These are phyloP conservation scores for Vaccinium vitisidaea DNA, from an alignment of 148 eudicot genomes.

Conservation along the genomic window DNA sequence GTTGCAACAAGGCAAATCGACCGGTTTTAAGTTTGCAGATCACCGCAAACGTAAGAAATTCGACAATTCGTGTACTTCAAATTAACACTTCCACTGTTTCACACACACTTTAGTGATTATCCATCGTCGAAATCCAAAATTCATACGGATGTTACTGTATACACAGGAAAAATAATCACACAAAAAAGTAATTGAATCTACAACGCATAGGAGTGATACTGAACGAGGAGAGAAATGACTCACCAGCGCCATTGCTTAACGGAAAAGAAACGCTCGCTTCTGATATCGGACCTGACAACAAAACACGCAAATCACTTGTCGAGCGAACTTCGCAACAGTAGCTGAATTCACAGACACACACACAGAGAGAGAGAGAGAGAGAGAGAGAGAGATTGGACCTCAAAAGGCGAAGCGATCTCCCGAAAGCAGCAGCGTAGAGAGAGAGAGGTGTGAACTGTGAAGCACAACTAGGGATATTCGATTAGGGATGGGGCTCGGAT, in stretches of 20 bases:
- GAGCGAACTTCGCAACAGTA: neutral
- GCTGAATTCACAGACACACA: neutral
- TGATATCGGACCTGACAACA: slow-evolving; percentile 7
- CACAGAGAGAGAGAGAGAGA: neutral
- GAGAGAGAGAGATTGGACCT: slow-evolving; percentile 2
- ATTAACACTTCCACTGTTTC: neutral
- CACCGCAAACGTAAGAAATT: neutral
- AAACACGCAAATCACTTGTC: neutral
- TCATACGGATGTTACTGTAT: neutral
- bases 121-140: neutral
- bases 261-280: slow-evolving; percentile 6
- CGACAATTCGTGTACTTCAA: neutral
- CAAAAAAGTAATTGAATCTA: neutral
- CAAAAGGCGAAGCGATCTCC: slow-evolving; percentile 8
- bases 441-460: neutral
- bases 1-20: neutral
- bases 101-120: neutral
- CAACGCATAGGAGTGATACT: neutral
- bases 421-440: neutral
- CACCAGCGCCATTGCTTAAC: slow-evolving; percentile 22
- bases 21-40: neutral
- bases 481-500: neutral
- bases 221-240: neutral
- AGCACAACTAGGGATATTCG: neutral
- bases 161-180: neutral